phyloP scores from a whole-genome alignment of 805 yeast genomes.

The Myxozyma sirexii region DNA sequence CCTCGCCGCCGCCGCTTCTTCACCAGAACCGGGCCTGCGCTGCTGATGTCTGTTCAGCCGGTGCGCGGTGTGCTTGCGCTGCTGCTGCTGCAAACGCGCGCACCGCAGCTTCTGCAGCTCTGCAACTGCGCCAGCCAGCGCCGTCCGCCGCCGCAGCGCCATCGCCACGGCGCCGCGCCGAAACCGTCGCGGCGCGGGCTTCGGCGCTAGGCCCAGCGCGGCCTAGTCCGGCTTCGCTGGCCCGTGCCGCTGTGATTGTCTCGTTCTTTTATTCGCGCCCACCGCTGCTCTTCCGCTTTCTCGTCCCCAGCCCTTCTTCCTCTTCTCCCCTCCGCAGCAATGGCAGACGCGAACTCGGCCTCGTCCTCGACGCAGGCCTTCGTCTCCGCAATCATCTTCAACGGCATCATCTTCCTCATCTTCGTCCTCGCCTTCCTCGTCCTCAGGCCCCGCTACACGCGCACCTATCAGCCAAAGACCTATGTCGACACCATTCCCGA shows the following conservation, averaged over 20 bases:
- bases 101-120: too few relatives aligned
- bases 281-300: not conserved
- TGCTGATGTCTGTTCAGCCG: too few relatives aligned
- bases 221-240: not conserved
- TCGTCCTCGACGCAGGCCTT: slow-evolving; percentile 71
- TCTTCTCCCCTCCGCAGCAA: not conserved
- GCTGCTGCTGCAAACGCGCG: too few relatives aligned
- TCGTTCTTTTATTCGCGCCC: not conserved
- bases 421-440: slow-evolving; percentile 66
- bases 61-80: too few relatives aligned
- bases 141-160: not conserved
- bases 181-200: not conserved
- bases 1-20: not conserved
- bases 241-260: slow-evolving; percentile 8
- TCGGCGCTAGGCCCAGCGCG: not conserved
- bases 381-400: slow-evolving; percentile 67
- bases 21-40: too few relatives aligned
- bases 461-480: slow-evolving; percentile 85
- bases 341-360: slow-evolving; percentile 15
- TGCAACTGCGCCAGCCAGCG: too few relatives aligned
- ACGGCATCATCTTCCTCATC: slow-evolving; percentile 64
- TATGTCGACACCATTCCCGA: slow-evolving; percentile 57
- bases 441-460: slow-evolving; percentile 63
- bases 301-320: not conserved
- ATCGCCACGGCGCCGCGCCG: slow-evolving; percentile 6